A percentile compares a stretch with the other conserved stretches of the same genome.
These are phyloP conservation scores for Pezicula radicicola DNA, from an alignment of 2,329 filamentous ascomycete species.

Conservation along the genomic window DNA sequence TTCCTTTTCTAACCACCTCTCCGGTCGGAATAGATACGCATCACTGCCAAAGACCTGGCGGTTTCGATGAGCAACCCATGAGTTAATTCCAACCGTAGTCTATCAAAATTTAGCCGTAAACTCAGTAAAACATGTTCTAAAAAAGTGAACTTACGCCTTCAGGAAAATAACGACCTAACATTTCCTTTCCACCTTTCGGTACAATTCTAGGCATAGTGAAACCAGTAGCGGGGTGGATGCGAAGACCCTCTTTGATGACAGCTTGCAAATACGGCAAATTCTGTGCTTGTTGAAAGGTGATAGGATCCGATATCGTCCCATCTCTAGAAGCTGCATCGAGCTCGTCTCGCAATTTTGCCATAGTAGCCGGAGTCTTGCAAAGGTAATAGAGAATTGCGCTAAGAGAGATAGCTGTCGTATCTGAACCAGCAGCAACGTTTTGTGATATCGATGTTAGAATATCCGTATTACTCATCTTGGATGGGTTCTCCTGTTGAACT, in stretches of 20 bases:
- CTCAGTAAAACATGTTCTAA: not conserved
- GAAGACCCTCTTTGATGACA: slow-evolving; percentile 4
- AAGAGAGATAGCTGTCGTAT: slow-evolving; percentile 45
- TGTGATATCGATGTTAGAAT: not conserved
- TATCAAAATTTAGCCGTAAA: slow-evolving; percentile 17
- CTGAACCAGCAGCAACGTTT: slow-evolving; percentile 26
- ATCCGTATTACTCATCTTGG: not conserved
- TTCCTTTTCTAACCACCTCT: slow-evolving; percentile 38
- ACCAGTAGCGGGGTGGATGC: slow-evolving; percentile 1
- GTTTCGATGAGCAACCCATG: slow-evolving; percentile 30
- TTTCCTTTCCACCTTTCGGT: slow-evolving; percentile 2
- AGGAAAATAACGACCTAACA: not conserved
- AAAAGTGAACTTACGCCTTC: not conserved
- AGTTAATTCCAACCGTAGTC: slow-evolving; percentile 21
- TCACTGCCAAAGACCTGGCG: slow-evolving; percentile 45
- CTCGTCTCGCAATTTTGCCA: slow-evolving; percentile 2
- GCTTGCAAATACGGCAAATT: slow-evolving; percentile 7
- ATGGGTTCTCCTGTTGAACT: not conserved
- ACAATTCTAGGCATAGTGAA: slow-evolving; percentile 1
- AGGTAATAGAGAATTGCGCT: slow-evolving; percentile 39
- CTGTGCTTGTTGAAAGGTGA: slow-evolving; percentile 4
- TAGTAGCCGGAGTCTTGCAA: slow-evolving; percentile 23
- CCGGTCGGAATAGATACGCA: slow-evolving; percentile 42
- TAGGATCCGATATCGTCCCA: not conserved
- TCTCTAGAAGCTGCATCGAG: not conserved